These are phyloP conservation scores for Fremontodendron californicum DNA, from an alignment of 345 rosid species.

Conservation along the genomic window DNA sequence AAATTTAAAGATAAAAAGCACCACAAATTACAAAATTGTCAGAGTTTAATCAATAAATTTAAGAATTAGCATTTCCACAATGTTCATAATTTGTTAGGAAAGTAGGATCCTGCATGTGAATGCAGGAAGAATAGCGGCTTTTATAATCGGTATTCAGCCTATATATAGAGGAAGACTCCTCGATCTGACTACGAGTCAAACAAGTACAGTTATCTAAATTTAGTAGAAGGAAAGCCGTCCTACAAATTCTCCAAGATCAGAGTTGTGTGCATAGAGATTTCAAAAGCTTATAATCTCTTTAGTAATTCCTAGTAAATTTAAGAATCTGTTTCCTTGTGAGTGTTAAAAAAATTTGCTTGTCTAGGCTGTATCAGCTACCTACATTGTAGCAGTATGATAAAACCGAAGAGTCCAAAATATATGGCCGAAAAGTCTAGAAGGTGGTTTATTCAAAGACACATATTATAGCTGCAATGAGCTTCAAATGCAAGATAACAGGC, in stretches of 20 bases:
- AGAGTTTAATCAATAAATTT: neutral
- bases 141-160: neutral
- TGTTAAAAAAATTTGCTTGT: neutral
- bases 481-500: neutral
- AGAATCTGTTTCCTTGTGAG: neutral
- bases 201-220: neutral
- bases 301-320: neutral
- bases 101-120: neutral
- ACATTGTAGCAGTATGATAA: neutral
- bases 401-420: no score
- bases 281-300: neutral
- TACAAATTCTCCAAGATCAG: neutral
- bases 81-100: neutral
- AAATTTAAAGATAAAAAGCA: constrained; percentile 2
- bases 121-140: neutral
- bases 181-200: neutral
- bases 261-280: neutral
- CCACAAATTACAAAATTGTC: neutral
- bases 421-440: neutral
- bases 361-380: neutral
- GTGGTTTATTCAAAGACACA: neutral
- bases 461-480: neutral
- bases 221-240: neutral
- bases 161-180: neutral
- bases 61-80: no score